These are phyloP conservation scores for Backusella westeae DNA, from an alignment of 192 early-diverging fungal genomes.

Conservation along the genomic window DNA sequence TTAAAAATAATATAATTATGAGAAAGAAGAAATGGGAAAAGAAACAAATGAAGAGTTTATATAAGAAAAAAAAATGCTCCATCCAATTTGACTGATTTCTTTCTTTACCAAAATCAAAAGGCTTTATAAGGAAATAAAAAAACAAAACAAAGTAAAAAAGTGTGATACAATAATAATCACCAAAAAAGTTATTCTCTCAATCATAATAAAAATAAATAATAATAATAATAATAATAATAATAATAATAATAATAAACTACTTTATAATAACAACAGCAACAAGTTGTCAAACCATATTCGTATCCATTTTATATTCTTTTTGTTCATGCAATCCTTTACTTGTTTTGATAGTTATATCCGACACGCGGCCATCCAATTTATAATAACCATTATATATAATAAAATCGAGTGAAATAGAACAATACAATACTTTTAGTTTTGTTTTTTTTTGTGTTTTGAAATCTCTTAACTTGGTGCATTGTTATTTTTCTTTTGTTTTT, in stretches of 20 bases:
- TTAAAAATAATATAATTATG: not conserved
- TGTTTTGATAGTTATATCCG: not conserved
- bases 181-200: not conserved
- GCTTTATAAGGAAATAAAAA: not conserved
- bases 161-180: not conserved
- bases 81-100: not conserved
- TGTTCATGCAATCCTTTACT: not conserved
- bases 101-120: not conserved
- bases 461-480: not conserved
- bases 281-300: not conserved
- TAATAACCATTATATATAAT: not conserved
- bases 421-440: not conserved
- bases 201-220: not conserved
- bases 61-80: not conserved
- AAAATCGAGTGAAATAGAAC: not conserved
- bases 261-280: not conserved
- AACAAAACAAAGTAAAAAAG: not conserved
- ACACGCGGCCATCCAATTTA: not conserved
- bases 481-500: not conserved
- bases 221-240: too few relatives aligned
- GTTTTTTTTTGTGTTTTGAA: slow-evolving; percentile 3
- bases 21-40: not conserved
- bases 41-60: not conserved
- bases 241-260: not conserved
- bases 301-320: not conserved